phyloP scores from a whole-genome alignment of 768 basidiomycete genomes.

The Kwoniella mangroviensis region DNA sequence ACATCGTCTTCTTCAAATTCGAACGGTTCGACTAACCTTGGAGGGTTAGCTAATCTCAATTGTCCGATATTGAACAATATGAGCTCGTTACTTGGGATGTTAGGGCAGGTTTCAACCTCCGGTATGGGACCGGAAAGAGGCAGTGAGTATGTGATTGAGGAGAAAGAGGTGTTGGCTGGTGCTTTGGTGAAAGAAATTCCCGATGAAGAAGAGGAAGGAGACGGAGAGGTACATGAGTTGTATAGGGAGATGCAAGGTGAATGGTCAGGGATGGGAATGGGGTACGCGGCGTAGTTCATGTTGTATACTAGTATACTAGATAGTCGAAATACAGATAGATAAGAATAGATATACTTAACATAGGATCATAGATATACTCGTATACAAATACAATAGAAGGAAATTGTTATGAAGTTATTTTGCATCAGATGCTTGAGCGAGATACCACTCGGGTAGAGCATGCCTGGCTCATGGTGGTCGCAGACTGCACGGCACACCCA shows the following conservation, averaged over 20 bases:
- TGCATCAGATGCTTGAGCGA: too few species aligned
- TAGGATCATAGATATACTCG: neutral
- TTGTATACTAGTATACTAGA: neutral
- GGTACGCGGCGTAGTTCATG: neutral
- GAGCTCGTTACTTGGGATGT: slow-evolving; percentile 5
- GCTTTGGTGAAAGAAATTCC: neutral
- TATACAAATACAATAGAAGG: neutral
- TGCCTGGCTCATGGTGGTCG: too few species aligned
- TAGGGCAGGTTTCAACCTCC: slow-evolving; percentile 8
- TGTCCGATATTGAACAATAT: slow-evolving; percentile 18
- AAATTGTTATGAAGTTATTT: too few species aligned
- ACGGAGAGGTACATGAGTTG: neutral
- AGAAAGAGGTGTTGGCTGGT: slow-evolving; percentile 11
- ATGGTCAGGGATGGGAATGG: neutral
- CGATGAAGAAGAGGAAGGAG: neutral
- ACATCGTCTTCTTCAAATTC: neutral
- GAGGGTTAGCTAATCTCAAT: neutral
- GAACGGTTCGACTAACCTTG: neutral
- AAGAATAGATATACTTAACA: neutral
- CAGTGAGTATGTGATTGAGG: slow-evolving; percentile 18
- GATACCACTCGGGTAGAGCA: too few species aligned
- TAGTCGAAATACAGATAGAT: neutral
- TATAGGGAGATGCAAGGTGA: neutral
- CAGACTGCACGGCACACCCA: too few species aligned
- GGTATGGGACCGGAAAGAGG: slow-evolving; percentile 1